phyloP scores from a whole-genome alignment of 2,329 filamentous ascomycete species.

The Ascosphaera pollenicola region DNA sequence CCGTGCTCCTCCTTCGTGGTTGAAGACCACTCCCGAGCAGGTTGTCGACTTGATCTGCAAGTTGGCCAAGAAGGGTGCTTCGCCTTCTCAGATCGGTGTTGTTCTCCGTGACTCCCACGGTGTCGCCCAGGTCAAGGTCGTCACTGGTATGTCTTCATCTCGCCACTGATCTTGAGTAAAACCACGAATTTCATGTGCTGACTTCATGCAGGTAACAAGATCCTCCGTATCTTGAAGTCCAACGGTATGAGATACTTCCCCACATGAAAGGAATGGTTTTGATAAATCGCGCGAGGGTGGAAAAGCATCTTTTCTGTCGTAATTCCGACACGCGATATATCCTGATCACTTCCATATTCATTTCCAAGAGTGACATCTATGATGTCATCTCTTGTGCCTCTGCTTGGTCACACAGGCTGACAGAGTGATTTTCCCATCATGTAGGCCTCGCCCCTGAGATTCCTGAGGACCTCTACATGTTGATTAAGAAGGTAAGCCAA shows the following conservation, averaged over 20 bases:
- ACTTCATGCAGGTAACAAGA: slow-evolving; percentile 71
- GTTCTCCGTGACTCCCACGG: slow-evolving; percentile 96
- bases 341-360: not conserved
- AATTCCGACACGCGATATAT: not conserved
- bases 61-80: slow-evolving; percentile 96
- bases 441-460: slow-evolving; percentile 96
- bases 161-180: not conserved
- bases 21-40: slow-evolving; percentile 97
- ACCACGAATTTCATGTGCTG: not conserved
- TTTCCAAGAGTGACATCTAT: not conserved
- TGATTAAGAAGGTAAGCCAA: slow-evolving; percentile 96
- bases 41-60: slow-evolving; percentile 99
- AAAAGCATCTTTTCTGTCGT: not conserved
- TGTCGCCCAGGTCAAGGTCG: slow-evolving; percentile 91
- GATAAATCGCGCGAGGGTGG: not conserved
- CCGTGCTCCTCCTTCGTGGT: slow-evolving; percentile 75
- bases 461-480: slow-evolving; percentile 99
- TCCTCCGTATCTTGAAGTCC: slow-evolving; percentile 95
- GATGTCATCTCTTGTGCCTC: slow-evolving; percentile 34
- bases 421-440: slow-evolving; percentile 48
- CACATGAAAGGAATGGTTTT: slow-evolving; percentile 3
- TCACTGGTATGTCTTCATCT: slow-evolving; percentile 52
- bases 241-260: slow-evolving; percentile 46
- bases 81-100: slow-evolving; percentile 97
- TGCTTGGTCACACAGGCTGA: slow-evolving; percentile 70